phyloP scores from a whole-genome alignment of 75 land plant genomes.

The Ceratopteris richardii region DNA sequence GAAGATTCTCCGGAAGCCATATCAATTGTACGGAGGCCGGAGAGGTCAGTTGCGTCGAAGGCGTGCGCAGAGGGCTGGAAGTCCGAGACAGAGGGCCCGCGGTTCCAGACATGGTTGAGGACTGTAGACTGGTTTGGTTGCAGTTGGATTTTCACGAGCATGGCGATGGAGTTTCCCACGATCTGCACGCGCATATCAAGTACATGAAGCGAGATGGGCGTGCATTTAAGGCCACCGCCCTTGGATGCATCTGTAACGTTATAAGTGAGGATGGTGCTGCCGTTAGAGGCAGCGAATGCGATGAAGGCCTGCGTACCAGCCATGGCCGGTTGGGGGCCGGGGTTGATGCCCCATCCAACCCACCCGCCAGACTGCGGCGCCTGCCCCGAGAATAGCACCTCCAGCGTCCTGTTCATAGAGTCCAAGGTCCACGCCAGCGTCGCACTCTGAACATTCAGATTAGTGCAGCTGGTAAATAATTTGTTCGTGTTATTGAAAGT shows the following conservation, averaged over 20 bases:
- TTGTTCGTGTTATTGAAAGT: constrained; percentile 6
- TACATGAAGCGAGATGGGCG: constrained; percentile 38
- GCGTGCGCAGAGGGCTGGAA: constrained; percentile 68
- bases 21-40: constrained; percentile 42
- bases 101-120: constrained; percentile 72
- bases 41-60: constrained; percentile 37
- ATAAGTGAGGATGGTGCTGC: constrained; percentile 45
- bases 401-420: constrained; percentile 38
- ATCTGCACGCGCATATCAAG: constrained; percentile 43
- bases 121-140: constrained; percentile 35
- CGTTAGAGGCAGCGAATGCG: constrained; percentile 54
- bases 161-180: constrained; percentile 16
- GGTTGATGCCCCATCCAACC: constrained; percentile 94
- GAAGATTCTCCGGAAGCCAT: constrained; percentile 29
- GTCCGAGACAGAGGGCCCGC: constrained; percentile 56
- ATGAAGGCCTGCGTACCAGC: constrained; percentile 65
- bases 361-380: constrained; percentile 70
- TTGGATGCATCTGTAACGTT: constrained; percentile 47
- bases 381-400: constrained; percentile 50
- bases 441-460: constrained; percentile 48
- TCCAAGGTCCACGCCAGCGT: constrained; percentile 22
- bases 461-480: constrained; percentile 34
- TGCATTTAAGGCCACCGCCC: constrained; percentile 22
- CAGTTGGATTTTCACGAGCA: constrained; percentile 22
- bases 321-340: constrained; percentile 46